Conservation (phyloP, 1,284 basidiomycete species). For the Thelephora terrestris region DNA sequence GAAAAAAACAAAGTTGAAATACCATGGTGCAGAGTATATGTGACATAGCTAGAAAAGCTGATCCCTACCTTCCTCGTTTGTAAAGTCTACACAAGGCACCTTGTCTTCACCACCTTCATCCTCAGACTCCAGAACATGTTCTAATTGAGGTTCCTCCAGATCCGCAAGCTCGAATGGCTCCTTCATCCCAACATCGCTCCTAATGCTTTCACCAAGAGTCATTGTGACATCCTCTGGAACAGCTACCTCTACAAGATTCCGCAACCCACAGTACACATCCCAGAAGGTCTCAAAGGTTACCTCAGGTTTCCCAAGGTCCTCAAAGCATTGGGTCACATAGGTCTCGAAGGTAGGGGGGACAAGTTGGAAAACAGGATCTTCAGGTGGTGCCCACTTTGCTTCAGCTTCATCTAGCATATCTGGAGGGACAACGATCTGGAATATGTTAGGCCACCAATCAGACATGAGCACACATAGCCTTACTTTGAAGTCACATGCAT, state of each 20-base stretch:
- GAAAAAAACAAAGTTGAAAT: no score
- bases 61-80: no score
- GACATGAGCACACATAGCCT: neutral
- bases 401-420: conserved; percentile 15
- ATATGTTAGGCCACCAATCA: neutral
- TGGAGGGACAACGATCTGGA: conserved; percentile 4
- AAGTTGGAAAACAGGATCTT: conserved; percentile 19
- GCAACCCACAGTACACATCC: neutral
- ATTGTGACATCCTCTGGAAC: no score
- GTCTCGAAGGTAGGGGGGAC: conserved; percentile 9
- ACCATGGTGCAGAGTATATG: no score
- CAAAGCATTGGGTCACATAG: neutral
- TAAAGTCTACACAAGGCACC: no score
- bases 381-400: conserved; percentile 13
- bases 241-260: neutral
- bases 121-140: no score
- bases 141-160: no score
- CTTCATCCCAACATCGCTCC: no score
- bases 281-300: neutral
- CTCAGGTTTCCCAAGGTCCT: neutral
- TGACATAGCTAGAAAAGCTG: no score
- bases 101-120: no score
- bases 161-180: no score
- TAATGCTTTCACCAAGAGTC: no score
- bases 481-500: conserved; percentile 21